Evolutionary conservation across 2,329 filamentous ascomycete species (phyloP), one percentile per base, ranked within the genome.

Genomic region (Sporothrix sp.): DNA sequence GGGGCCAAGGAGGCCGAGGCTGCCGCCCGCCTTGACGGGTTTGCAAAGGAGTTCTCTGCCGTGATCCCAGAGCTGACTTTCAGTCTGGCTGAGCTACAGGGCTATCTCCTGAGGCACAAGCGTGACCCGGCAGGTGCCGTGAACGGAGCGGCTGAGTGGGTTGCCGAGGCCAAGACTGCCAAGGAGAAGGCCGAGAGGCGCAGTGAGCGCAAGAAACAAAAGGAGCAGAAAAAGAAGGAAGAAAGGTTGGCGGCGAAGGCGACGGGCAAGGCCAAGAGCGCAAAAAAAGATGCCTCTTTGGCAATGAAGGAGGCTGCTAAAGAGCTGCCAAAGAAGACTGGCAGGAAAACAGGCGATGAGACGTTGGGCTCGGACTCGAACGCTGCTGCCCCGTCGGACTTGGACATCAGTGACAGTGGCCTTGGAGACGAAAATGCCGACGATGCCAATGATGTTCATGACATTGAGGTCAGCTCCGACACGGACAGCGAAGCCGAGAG

Each of bases 81-180:
- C 59, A 78, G 73, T 48, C 78, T 78, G 0, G 78, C 78, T 6
- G 77, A 82, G 63, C 69, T 82, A 5, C 78, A 81, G 60, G 78
- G 78, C 5, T 73, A 73, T 50, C 66, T 82, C 44, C 66, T 82
- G 54, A 72, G 71, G 58, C 65, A 80, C 59, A 81, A 81, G 67
- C 69, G 71, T 9, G 64, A 69, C 50, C 72, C 77, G 0, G 65
- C 70, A 32, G 67, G 62, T 1, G 78, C 74, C 0, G 65, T 81
- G 4, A 68, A 65, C 7, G 66, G 64, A 3, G 65, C 70, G 0
- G 71, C 69, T 11, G 65, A 66, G 9, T 82, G 78, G 71, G 66
- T 79, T 0, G 61, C 65, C 23, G 68, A 71, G 51, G 72, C 70
- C 30, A 65, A 74, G 33, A 70, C 69, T 58, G 73, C 73, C 57